A percentile compares a stretch with the other conserved stretches of the same genome.
Evolutionary conservation across 257 asterid genomes (phyloP).

Genomic region (Agastache rugosa): DNA sequence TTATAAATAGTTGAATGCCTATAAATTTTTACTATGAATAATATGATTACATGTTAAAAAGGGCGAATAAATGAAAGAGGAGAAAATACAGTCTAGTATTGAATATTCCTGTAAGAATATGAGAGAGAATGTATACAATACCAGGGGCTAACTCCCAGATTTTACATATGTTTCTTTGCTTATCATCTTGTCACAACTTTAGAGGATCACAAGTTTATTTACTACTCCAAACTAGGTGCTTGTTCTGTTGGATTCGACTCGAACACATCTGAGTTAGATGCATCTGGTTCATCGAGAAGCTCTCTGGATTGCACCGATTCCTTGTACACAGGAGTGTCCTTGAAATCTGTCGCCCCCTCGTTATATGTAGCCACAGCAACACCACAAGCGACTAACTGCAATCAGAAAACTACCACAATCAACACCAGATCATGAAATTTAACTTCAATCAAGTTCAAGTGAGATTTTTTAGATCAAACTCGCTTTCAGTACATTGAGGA

Average conservation of each 20-base stretch:
- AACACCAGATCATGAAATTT: neutral
- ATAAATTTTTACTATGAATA: neutral
- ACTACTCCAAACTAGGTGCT: conserved; percentile 84
- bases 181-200: conserved; percentile 11
- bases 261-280: conserved; percentile 73
- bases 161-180: conserved; percentile 18
- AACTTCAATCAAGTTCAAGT: neutral
- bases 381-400: conserved; percentile 81
- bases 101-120: conserved; percentile 25
- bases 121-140: conserved; percentile 14
- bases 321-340: conserved; percentile 82
- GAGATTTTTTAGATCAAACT: neutral
- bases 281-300: conserved; percentile 83
- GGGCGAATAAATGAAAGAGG: neutral
- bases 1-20: neutral
- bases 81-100: conserved; percentile 12
- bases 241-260: conserved; percentile 95
- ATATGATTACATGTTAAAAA: neutral
- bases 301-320: conserved; percentile 81
- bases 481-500: neutral
- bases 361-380: conserved; percentile 82
- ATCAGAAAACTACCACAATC: conserved; percentile 1
- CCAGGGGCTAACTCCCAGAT: conserved; percentile 26
- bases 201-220: neutral
- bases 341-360: conserved; percentile 93